These are phyloP conservation scores for Ceriops zippeliana DNA, from an alignment of 345 rosid species.

Conservation along the genomic window DNA sequence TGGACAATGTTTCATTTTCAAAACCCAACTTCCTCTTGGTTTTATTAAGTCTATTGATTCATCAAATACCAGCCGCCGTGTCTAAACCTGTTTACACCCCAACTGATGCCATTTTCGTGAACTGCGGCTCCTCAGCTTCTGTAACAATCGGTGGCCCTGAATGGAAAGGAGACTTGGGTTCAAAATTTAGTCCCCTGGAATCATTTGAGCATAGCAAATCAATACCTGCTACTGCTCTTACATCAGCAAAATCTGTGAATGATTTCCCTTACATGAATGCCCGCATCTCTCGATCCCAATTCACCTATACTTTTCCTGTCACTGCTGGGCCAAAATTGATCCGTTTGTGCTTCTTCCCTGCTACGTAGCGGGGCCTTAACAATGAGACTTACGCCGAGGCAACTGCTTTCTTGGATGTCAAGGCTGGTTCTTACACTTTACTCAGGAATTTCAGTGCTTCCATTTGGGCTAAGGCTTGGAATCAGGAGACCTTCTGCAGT, in stretches of 20 bases:
- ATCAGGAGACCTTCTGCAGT: background rate
- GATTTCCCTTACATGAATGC: slow-evolving; percentile 27
- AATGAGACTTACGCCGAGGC: background rate
- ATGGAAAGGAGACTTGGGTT: slow-evolving; percentile 11
- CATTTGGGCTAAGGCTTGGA: background rate
- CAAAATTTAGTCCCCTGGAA: slow-evolving; percentile 9
- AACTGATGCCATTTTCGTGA: slow-evolving; percentile 3
- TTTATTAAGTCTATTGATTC: background rate
- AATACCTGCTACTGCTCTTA: background rate
- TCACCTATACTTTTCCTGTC: slow-evolving; percentile 18
- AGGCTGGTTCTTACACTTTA: slow-evolving; percentile 25
- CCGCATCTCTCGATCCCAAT: slow-evolving; percentile 22
- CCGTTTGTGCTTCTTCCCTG: slow-evolving; percentile 29
- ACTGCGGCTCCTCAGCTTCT: slow-evolving; percentile 10
- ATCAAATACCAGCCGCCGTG: background rate
- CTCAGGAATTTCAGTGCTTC: slow-evolving; percentile 33
- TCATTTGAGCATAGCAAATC: background rate
- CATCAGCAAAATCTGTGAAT: background rate
- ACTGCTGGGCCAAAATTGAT: slow-evolving; percentile 26
- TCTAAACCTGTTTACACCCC: slow-evolving; percentile 3
- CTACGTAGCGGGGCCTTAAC: slow-evolving; percentile 5
- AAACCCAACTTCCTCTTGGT: background rate
- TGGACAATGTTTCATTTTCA: background rate
- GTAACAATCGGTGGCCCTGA: background rate
- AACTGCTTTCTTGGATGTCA: slow-evolving; percentile 19